Conservation (phyloP, 768 basidiomycete genomes). For the Trametes cubensis region DNA sequence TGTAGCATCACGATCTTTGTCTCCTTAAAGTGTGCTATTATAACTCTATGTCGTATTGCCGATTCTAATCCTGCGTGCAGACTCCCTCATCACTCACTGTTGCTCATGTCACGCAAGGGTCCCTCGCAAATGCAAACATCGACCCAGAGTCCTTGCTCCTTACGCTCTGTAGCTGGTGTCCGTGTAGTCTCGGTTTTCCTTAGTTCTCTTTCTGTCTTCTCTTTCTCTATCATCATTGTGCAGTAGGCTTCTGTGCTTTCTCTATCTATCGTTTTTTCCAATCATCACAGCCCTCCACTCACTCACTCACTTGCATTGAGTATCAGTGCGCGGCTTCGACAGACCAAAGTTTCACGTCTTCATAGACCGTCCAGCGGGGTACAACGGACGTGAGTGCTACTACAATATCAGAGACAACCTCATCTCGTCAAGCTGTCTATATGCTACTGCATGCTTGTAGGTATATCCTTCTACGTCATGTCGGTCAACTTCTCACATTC, state of each 20-base stretch:
- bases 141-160: background rate
- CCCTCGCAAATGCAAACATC: conserved; percentile 3
- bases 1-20: conserved; percentile 27
- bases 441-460: too few species aligned
- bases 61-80: conserved; percentile 17
- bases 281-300: conserved; percentile 6
- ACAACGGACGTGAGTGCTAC: too few species aligned
- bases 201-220: background rate
- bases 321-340: background rate
- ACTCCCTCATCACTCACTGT: conserved; percentile 6
- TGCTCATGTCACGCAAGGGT: conserved; percentile 3
- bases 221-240: conserved; percentile 4
- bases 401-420: too few species aligned
- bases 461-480: too few species aligned
- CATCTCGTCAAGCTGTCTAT: too few species aligned
- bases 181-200: conserved; percentile 9
- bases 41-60: background rate
- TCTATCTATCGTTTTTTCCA: conserved; percentile 14
- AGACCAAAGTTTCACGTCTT: too few species aligned
- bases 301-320: background rate
- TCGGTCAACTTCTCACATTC: too few species aligned
- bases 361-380: too few species aligned
- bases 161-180: conserved; percentile 6
- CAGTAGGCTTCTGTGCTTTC: conserved; percentile 13
- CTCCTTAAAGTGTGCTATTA: conserved; percentile 29